Evolutionary conservation across 768 basidiomycete genomes (phyloP).

Genomic region (Suillus discolor): DNA sequence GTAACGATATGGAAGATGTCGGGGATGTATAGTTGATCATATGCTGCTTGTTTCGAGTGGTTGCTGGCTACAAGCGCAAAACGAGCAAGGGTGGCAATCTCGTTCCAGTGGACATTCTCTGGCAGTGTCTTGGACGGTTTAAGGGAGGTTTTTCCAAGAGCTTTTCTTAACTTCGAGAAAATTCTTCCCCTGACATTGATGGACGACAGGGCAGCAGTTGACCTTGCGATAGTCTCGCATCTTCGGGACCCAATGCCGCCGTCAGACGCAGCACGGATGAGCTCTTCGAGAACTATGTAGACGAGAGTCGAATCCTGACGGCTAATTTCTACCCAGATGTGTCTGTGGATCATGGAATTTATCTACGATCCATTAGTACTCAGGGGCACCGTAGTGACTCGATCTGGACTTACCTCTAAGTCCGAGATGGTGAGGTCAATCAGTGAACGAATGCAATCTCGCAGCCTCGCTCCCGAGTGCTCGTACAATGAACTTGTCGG

Average conservation of each 20-base stretch:
- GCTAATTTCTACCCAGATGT: constrained; percentile 77
- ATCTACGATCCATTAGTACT: constrained; percentile 45
- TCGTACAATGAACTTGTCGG: constrained; percentile 71
- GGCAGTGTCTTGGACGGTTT: constrained; percentile 62
- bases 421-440: constrained; percentile 75
- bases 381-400: constrained; percentile 1
- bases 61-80: constrained; percentile 75
- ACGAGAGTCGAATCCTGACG: constrained; percentile 66
- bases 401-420: constrained; percentile 53
- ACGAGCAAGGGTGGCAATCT: constrained; percentile 78
- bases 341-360: constrained; percentile 64
- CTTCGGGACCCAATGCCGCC: constrained; percentile 75
- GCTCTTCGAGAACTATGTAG: constrained; percentile 77
- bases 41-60: constrained; percentile 59
- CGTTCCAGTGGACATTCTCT: constrained; percentile 78
- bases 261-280: constrained; percentile 82
- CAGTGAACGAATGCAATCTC: constrained; percentile 80
- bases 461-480: constrained; percentile 70
- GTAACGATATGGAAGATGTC: constrained; percentile 82
- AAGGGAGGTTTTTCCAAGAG: constrained; percentile 71
- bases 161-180: constrained; percentile 78
- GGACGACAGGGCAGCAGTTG: constrained; percentile 72
- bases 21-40: constrained; percentile 79
- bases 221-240: constrained; percentile 76
- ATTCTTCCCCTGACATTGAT: constrained; percentile 79